phyloP scores from a whole-genome alignment of 2,329 filamentous ascomycete genomes.

The Fusarium illudens region DNA sequence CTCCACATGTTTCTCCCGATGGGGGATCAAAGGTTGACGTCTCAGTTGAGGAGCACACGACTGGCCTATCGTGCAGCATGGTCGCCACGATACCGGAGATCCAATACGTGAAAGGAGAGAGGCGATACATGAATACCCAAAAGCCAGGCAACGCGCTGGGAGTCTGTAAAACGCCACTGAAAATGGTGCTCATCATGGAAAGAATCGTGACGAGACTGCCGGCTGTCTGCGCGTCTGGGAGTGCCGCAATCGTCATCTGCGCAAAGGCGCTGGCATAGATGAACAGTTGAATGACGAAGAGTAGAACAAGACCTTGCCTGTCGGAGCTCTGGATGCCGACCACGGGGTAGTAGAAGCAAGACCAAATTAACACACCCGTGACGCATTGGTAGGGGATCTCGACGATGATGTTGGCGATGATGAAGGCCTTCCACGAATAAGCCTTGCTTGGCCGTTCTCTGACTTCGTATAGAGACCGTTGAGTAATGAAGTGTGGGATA shows the following conservation, averaged over 20 bases:
- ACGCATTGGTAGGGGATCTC: slow-evolving; percentile 77
- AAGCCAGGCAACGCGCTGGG: slow-evolving; percentile 70
- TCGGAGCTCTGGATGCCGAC: slow-evolving; percentile 58
- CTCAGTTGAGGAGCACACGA: slow-evolving; percentile 65
- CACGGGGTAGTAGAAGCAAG: slow-evolving; percentile 74
- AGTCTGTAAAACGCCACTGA: slow-evolving; percentile 70
- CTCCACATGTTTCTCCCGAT: slow-evolving; percentile 65
- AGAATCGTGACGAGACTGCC: slow-evolving; percentile 69
- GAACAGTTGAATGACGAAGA: slow-evolving; percentile 72
- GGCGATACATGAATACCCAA: slow-evolving; percentile 79
- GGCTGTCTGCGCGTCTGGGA: slow-evolving; percentile 74
- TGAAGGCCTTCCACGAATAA: slow-evolving; percentile 79
- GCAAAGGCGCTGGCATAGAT: slow-evolving; percentile 77
- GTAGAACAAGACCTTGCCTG: slow-evolving; percentile 70
- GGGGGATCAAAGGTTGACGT: slow-evolving; percentile 72
- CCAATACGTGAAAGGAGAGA: slow-evolving; percentile 73
- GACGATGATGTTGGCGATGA: slow-evolving; percentile 74
- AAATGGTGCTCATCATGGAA: slow-evolving; percentile 66
- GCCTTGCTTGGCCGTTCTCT: slow-evolving; percentile 77
- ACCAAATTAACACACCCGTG: slow-evolving; percentile 69
- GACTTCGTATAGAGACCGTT: slow-evolving; percentile 78
- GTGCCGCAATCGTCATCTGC: slow-evolving; percentile 75
- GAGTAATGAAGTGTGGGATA: slow-evolving; percentile 79
- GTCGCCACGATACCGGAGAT: slow-evolving; percentile 74
- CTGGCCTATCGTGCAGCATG: slow-evolving; percentile 63